Conservation (phyloP, 2,329 filamentous ascomycete species). For the Nemania sp. region DNA sequence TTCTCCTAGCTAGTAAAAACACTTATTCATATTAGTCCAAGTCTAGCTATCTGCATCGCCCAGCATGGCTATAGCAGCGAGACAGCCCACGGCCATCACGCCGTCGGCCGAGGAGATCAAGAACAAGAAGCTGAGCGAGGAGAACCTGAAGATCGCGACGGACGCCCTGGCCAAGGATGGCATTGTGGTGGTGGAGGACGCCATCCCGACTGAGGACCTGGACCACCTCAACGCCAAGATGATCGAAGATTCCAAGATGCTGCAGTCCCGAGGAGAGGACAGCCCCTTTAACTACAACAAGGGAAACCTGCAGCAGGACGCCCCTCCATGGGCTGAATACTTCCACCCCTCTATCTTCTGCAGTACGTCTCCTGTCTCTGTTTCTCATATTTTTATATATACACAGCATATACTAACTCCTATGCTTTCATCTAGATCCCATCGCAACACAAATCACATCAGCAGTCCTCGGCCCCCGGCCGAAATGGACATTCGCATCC, state of each 20-base stretch:
- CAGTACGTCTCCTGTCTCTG: conserved; percentile 43
- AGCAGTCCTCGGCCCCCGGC: conserved; percentile 56
- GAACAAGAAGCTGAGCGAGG: conserved; percentile 44
- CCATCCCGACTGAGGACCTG: conserved; percentile 52
- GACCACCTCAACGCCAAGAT: conserved; percentile 62
- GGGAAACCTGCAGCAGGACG: conserved; percentile 65
- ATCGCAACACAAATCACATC: conserved; percentile 61
- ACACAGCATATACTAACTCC: no score
- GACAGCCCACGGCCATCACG: conserved; percentile 29
- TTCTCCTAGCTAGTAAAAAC: no score
- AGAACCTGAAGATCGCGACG: conserved; percentile 59
- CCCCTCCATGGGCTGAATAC: conserved; percentile 53
- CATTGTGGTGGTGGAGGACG: conserved; percentile 59
- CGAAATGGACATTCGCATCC: conserved; percentile 61
- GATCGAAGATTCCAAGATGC: conserved; percentile 56
- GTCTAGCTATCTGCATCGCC: conserved; percentile 5
- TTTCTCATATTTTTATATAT: conserved; percentile 27
- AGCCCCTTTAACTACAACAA: conserved; percentile 66
- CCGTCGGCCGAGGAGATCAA: conserved; percentile 43
- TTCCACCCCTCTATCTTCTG: conserved; percentile 56
- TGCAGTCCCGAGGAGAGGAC: conserved; percentile 57
- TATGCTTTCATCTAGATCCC: conserved; percentile 43
- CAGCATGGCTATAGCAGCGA: conserved; percentile 20
- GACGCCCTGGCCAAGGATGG: conserved; percentile 56
- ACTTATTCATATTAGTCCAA: neutral